Conservation (phyloP, 768 basidiomycete genomes). For the Kwoniella dendrophila region DNA sequence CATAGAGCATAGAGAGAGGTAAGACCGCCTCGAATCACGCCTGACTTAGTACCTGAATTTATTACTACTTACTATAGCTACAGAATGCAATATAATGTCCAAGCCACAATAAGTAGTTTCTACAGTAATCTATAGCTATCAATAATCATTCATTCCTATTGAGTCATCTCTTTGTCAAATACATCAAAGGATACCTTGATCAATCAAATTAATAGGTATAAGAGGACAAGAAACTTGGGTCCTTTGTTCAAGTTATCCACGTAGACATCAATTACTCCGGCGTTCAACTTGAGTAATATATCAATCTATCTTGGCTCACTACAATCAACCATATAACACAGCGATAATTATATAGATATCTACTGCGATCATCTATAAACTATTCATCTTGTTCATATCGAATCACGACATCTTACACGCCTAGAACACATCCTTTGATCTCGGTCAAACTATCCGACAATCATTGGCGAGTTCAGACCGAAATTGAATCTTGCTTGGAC, state of each 20-base stretch:
- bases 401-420: not conserved
- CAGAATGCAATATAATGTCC: not conserved
- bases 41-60: not conserved
- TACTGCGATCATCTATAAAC: too few relatives aligned
- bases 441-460: not conserved
- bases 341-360: too few relatives aligned
- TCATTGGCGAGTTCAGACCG: not conserved
- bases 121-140: not conserved
- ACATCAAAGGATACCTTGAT: not conserved
- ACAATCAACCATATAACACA: too few relatives aligned
- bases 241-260: too few relatives aligned
- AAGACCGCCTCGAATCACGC: too few relatives aligned
- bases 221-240: too few relatives aligned
- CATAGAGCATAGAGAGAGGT: too few relatives aligned
- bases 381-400: too few relatives aligned
- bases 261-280: not conserved
- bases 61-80: not conserved
- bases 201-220: too few relatives aligned
- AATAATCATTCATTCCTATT: not conserved
- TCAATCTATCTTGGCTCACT: too few relatives aligned
- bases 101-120: not conserved
- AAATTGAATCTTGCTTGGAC: too few relatives aligned
- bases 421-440: constrained; percentile 3
- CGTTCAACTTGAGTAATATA: too few relatives aligned
- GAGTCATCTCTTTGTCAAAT: not conserved